Evolutionary conservation across 495 filamentous ascomycete species (phyloP).

Genomic region (Recurvomyces mirabilis): DNA sequence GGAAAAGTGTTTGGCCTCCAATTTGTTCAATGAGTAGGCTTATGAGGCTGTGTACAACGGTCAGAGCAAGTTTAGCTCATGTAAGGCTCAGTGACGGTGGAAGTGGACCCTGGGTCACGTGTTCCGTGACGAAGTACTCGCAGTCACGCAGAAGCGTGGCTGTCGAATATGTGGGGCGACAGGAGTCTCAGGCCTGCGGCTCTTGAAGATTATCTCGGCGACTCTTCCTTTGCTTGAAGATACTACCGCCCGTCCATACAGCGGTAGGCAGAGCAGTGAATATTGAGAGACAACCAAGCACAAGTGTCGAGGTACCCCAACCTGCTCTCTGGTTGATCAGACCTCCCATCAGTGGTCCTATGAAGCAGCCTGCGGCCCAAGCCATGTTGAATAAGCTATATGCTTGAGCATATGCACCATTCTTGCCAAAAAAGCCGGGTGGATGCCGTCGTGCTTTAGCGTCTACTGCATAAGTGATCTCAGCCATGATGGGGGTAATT

Average conservation of each 20-base stretch:
- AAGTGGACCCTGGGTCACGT: no score
- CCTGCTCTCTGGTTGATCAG: conserved; percentile 27
- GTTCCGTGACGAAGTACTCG: no score
- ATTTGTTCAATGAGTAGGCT: no score
- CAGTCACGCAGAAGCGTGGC: no score
- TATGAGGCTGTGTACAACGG: no score
- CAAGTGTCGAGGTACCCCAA: conserved; percentile 33
- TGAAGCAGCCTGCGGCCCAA: conserved; percentile 31
- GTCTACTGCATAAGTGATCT: conserved; percentile 47
- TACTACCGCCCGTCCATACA: conserved; percentile 30
- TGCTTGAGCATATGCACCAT: conserved; percentile 47
- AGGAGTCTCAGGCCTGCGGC: no score
- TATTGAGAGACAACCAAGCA: conserved; percentile 26
- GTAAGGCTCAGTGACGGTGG: no score
- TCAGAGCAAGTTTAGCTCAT: no score
- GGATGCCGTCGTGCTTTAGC: conserved; percentile 25
- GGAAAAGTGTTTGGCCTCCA: no score
- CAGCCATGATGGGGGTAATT: conserved; percentile 57
- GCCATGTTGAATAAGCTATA: conserved; percentile 40
- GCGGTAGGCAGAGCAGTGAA: conserved; percentile 27
- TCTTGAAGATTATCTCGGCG: no score
- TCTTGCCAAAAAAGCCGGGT: conserved; percentile 29
- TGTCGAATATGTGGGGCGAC: no score
- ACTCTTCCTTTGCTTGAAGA: conserved; percentile 20
- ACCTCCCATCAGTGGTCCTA: conserved; percentile 33